Evolutionary conservation across 164 flowering plant species (phyloP), one percentile per base, ranked within the genome.

Genomic region (Berberis vulgaris): DNA sequence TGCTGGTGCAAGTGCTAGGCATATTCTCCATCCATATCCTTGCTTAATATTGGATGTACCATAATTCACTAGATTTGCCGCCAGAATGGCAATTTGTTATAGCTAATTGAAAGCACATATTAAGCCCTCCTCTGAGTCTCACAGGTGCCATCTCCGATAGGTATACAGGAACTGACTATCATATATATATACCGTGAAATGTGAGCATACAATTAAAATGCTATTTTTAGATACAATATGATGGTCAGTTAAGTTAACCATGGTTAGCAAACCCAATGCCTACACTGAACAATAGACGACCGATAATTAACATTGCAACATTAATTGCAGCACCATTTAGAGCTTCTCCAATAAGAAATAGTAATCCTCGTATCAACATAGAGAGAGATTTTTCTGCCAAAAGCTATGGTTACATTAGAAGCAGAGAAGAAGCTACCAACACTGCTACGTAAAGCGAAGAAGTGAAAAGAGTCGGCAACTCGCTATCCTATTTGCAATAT

Each of bases 191-290:
- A 26, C 26, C 26, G 7, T 3, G 41, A 12, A 43, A 44, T n/a
- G 2, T 39, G 5, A 7, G 6, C 41, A 5, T 6, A 6, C 6
- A 57, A 40, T 12, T 40, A 43, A 43, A 3, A 12, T 43, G 38
- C 11, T 7, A 44, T 59, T 13, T 11, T 39, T 45, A 39, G 12
- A 12, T 40, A 39, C 2, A 13, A 44, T 4, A 12, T 6, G 12
- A 6, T 3, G 13, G 12, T 59, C 2, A 42, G 0, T 57, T 7
- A 57, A 26, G 8, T 9, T 7, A 45, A 9, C 26, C 26, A 26
- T 73, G 76, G 47, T 59, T 73, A 2, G 70, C 73, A 9, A 59
- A 73, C 2, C 76, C 76, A 2, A 73, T 67, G 10, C 72, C 76
- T 4, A 69, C 39, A 59, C 76, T 72, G 4, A 73, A 67, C 11